Evolutionary conservation across 106 monocot genomes (phyloP).

Genomic region (Dendrobium catenatum): DNA sequence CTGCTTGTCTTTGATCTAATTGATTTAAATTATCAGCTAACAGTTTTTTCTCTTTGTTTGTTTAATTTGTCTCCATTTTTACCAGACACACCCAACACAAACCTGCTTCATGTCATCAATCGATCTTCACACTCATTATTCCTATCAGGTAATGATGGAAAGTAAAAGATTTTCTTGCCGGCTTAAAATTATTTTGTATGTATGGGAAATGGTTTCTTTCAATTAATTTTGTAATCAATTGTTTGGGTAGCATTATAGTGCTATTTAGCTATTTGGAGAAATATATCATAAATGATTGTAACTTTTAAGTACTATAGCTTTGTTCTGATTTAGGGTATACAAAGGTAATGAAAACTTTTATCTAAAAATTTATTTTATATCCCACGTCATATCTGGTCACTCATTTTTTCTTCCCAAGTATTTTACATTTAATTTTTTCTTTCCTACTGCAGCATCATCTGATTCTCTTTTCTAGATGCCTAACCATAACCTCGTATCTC

Average conservation of each 20-base stretch:
- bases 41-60: constrained; percentile 2
- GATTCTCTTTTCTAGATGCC: no score
- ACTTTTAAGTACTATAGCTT: not conserved
- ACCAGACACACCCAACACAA: constrained; percentile 96
- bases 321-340: no score
- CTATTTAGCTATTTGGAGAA: not conserved
- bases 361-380: no score
- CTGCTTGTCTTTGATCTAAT: not conserved
- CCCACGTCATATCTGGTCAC: no score
- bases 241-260: not conserved
- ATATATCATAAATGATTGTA: not conserved
- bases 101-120: constrained; percentile 98
- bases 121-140: constrained; percentile 99
- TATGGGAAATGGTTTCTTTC: not conserved
- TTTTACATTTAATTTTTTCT: no score
- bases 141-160: constrained; percentile 78
- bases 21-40: not conserved
- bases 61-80: constrained; percentile 9
- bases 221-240: not conserved
- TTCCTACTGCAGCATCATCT: no score
- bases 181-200: not conserved
- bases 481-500: no score
- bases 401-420: no score
- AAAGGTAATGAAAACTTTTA: no score
- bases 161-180: not conserved